Conservation (phyloP, 768 basidiomycete genomes). For the Boletus reticulatus region DNA sequence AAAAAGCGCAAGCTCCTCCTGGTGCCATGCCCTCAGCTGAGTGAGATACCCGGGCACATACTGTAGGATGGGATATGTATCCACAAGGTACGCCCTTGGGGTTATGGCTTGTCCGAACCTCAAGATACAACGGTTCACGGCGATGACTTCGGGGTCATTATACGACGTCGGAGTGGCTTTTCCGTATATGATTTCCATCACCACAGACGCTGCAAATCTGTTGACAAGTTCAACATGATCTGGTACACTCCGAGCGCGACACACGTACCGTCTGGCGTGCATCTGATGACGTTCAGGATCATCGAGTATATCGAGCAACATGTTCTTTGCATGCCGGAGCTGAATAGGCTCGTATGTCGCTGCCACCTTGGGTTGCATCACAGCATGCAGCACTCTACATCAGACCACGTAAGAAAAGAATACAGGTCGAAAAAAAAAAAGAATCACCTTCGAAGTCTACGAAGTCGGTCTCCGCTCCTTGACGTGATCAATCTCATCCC, state of each 20-base stretch:
- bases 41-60: constrained; percentile 9
- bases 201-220: constrained; percentile 5
- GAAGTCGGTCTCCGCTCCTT: constrained; percentile 30
- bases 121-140: not conserved
- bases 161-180: constrained; percentile 7
- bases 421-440: too few relatives aligned
- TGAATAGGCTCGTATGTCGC: not conserved
- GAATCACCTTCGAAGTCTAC: constrained; percentile 26
- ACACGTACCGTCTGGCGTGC: not conserved
- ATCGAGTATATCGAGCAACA: constrained; percentile 1
- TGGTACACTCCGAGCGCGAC: not conserved
- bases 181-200: constrained; percentile 1
- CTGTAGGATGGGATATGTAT: constrained; percentile 5
- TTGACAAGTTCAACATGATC: not conserved
- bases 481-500: constrained; percentile 31
- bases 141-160: constrained; percentile 5
- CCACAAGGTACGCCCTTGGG: constrained; percentile 4
- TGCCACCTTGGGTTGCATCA: not conserved
- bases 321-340: not conserved
- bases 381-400: not conserved
- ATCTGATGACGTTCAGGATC: not conserved
- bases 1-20: constrained; percentile 9
- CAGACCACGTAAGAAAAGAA: not conserved
- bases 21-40: constrained; percentile 2
- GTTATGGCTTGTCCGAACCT: not conserved